phyloP scores from a whole-genome alignment of 2,329 filamentous ascomycete genomes.

The Hypomyces perniciosus region DNA sequence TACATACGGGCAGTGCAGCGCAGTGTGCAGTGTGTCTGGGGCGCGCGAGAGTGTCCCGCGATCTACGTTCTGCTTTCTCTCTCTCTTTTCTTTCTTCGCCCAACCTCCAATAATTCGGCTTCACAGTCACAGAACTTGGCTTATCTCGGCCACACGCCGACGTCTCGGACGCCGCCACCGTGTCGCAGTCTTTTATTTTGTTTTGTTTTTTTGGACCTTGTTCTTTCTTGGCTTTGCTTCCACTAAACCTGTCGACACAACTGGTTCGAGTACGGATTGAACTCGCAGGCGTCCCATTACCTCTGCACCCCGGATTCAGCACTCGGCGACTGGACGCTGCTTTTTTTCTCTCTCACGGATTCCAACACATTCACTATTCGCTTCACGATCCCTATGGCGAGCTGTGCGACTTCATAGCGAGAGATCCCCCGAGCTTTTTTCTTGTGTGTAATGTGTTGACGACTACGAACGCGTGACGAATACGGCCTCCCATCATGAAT shows the following conservation, averaged over 20 bases:
- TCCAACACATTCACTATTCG: neutral
- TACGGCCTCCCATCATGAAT: conserved; percentile 30
- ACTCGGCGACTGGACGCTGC: neutral
- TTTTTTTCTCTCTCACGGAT: conserved; percentile 3
- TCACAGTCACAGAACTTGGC: neutral
- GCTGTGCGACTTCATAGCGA: neutral
- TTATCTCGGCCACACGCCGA: conserved; percentile 1
- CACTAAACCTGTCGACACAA: neutral
- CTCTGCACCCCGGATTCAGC: neutral
- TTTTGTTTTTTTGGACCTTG: neutral
- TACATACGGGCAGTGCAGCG: too few relatives aligned
- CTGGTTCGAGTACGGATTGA: neutral
- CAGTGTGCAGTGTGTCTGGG: too few relatives aligned
- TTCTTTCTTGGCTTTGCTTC: neutral
- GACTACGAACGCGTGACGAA: conserved; percentile 17
- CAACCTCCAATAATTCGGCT: conserved; percentile 10
- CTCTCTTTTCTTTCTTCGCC: neutral
- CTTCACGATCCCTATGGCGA: neutral
- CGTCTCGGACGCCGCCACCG: neutral
- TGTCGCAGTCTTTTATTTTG: neutral
- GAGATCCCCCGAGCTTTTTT: neutral
- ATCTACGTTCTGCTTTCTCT: neutral
- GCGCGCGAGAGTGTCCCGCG: too few relatives aligned
- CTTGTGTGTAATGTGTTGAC: conserved; percentile 18
- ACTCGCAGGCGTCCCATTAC: neutral